A percentile compares a stretch with the other conserved stretches of the same genome.
Conservation (phyloP, 495 filamentous ascomycete species). For the Hyphodiscus hymeniophilus region DNA sequence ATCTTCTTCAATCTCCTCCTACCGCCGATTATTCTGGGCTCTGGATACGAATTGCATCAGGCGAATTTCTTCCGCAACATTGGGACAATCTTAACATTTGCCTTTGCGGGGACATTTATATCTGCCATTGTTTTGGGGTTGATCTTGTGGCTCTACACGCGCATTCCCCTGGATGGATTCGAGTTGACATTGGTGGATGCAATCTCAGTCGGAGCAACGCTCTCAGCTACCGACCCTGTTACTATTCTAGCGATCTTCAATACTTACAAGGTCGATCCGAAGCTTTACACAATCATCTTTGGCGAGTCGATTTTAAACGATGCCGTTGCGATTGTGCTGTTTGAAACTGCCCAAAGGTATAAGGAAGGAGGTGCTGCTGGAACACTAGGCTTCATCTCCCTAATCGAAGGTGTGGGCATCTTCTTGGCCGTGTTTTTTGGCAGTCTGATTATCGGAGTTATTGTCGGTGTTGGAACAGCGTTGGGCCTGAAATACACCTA, state of each 20-base stretch:
- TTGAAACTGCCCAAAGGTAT: conserved; percentile 93
- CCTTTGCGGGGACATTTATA: conserved; percentile 94
- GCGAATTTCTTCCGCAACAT: conserved; percentile 98
- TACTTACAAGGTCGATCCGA: conserved; percentile 96
- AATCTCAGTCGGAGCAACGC: conserved; percentile 87
- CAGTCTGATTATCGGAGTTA: conserved; percentile 78
- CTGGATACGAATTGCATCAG: conserved; percentile 95
- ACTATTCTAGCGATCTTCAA: conserved; percentile 99
- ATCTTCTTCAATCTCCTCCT: conserved; percentile 99
- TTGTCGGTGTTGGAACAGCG: conserved; percentile 80
- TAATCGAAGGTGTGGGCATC: conserved; percentile 86
- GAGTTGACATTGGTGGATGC: conserved; percentile 87
- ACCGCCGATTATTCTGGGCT: conserved; percentile 93
- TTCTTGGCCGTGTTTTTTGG: conserved; percentile 96
- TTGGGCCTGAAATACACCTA: conserved; percentile 88
- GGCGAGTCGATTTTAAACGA: conserved; percentile 97
- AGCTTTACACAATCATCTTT: conserved; percentile 96
- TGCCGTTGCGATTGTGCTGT: conserved; percentile 95
- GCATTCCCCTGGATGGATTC: conserved; percentile 75
- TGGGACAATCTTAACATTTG: conserved; percentile 96
- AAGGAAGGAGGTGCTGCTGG: conserved; percentile 45
- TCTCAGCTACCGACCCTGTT: conserved; percentile 94
- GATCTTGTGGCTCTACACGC: conserved; percentile 81
- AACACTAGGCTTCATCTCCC: conserved; percentile 59
- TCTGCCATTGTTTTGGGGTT: conserved; percentile 87